Evolutionary conservation across 2,329 filamentous ascomycete genomes (phyloP).

Genomic region (Trichoderma semiorbis): DNA sequence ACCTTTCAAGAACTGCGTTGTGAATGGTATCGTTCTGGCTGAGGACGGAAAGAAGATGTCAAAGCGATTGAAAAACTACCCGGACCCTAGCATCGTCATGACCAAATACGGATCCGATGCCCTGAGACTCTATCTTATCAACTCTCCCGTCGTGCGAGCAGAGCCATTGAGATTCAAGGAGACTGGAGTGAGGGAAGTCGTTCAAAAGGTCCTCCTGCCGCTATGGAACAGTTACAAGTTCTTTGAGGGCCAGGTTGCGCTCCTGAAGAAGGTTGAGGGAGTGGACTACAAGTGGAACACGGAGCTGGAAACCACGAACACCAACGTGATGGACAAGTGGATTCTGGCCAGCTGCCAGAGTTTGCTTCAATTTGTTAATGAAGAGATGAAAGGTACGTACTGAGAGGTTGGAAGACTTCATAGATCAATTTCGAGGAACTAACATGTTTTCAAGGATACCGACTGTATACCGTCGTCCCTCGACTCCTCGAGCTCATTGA

Average conservation of each 20-base stretch:
- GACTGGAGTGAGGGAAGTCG: constrained; percentile 87
- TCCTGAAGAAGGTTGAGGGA: constrained; percentile 80
- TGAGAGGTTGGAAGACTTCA: background rate
- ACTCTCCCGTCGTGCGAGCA: constrained; percentile 89
- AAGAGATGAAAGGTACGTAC: constrained; percentile 77
- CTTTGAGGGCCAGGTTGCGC: constrained; percentile 81
- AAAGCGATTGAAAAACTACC: constrained; percentile 94
- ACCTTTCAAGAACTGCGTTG: constrained; percentile 94
- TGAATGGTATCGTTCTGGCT: constrained; percentile 89
- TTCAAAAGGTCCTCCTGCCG: constrained; percentile 84
- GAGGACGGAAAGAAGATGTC: constrained; percentile 99
- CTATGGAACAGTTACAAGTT: constrained; percentile 98
- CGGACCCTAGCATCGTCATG: constrained; percentile 80
- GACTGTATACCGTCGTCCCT: constrained; percentile 88
- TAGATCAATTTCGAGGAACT: background rate
- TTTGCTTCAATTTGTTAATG: constrained; percentile 83
- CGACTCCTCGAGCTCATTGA: constrained; percentile 80
- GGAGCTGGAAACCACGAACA: constrained; percentile 68
- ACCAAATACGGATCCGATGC: constrained; percentile 87
- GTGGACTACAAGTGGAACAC: constrained; percentile 78
- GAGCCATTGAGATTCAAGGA: constrained; percentile 92
- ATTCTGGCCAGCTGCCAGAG: constrained; percentile 91
- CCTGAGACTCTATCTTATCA: constrained; percentile 91
- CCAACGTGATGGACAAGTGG: constrained; percentile 95
- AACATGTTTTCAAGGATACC: constrained; percentile 50